Base-by-base conservation (phyloP, 129 eudicot genomes). In the Glebionis coronaria region DNA sequence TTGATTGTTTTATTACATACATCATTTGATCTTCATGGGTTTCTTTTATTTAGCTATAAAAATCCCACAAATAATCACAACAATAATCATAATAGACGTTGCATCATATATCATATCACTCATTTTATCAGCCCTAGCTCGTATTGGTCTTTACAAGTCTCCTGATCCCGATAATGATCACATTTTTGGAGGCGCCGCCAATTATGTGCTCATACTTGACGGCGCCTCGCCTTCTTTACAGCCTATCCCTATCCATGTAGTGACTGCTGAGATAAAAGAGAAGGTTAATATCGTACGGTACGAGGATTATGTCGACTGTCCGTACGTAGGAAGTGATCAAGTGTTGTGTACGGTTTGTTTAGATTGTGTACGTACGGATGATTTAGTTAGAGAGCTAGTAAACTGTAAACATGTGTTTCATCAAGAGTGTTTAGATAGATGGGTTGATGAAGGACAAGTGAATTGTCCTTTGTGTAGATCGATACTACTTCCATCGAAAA, bases 171-270 rank as follows among this genome's bases (percentile, higher is more conserved):
- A n/a, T n/a, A n/a, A 53, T 49, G 78, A 20, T 66, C 47, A 50
- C 67, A 40, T 63, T 75, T 54, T 9, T 73, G 45, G 46, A 11
- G 23, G 14, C 74, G 42, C 56, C 58, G 49, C 12, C 69, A 66
- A 62, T 61, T 73, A 85, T 68, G 58, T 82, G 42, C 80, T 85
- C 23, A 76, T 85, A 35, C 47, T 82, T 4, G 91, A 85, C 81
- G 77, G 78, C 40, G n/a, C 77, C 18, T 77, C 74, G 40, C 91
- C 91, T 0, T 85, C 87, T 50, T 84, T 79, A 9, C 76, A 76
- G 49, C 87, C 87, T 5, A 40, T 82, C 40, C 87, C 87, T 1
- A 68, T 85, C 63, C 81, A 73, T 45, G 83, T 79, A 61, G 68
- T 73, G 66, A 79, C 85, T 8, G 79, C 83, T 50, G 65, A 85